Percentiles rank a stretch among this genome's conserved stretches.
These are phyloP conservation scores for Fusarium piperis DNA, from an alignment of 2,329 filamentous ascomycete species.

Conservation along the genomic window DNA sequence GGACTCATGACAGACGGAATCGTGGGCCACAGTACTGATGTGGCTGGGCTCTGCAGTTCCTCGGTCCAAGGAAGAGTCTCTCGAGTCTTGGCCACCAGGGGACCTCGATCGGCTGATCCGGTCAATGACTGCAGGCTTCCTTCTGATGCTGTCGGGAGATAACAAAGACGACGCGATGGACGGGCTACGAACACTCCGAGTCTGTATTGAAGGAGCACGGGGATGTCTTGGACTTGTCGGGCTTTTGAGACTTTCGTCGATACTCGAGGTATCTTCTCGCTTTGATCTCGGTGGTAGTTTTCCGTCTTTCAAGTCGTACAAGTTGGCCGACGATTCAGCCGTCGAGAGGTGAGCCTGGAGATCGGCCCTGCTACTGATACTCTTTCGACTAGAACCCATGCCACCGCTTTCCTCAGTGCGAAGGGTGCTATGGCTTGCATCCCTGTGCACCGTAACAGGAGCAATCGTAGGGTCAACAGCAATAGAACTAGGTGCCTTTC, in stretches of 20 bases:
- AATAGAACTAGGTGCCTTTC: slow-evolving; percentile 54
- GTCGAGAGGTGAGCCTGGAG: slow-evolving; percentile 48
- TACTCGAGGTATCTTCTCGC: slow-evolving; percentile 56
- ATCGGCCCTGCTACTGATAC: slow-evolving; percentile 54
- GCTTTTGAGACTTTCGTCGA: slow-evolving; percentile 60
- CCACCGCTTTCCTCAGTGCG: slow-evolving; percentile 56
- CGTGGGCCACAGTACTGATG: slow-evolving; percentile 67
- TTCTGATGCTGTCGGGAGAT: slow-evolving; percentile 51
- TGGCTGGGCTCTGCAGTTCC: slow-evolving; percentile 66
- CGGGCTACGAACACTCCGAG: slow-evolving; percentile 46
- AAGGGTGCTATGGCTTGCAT: slow-evolving; percentile 54
- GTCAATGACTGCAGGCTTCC: slow-evolving; percentile 63
- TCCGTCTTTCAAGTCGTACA: slow-evolving; percentile 53
- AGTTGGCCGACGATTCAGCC: slow-evolving; percentile 48
- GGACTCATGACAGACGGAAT: slow-evolving; percentile 66
- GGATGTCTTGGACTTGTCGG: slow-evolving; percentile 56
- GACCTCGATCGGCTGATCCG: slow-evolving; percentile 61
- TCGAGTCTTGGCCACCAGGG: slow-evolving; percentile 57
- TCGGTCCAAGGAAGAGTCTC: slow-evolving; percentile 68
- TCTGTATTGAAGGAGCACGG: slow-evolving; percentile 48
- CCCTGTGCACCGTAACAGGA: slow-evolving; percentile 61
- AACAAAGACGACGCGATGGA: slow-evolving; percentile 50
- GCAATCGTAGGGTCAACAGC: slow-evolving; percentile 57
- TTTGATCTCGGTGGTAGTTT: slow-evolving; percentile 47
- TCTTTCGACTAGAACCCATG: slow-evolving; percentile 52